Conservation (phyloP, 352 stramenopile species). For the Pelagophyceae sp. region DNA sequence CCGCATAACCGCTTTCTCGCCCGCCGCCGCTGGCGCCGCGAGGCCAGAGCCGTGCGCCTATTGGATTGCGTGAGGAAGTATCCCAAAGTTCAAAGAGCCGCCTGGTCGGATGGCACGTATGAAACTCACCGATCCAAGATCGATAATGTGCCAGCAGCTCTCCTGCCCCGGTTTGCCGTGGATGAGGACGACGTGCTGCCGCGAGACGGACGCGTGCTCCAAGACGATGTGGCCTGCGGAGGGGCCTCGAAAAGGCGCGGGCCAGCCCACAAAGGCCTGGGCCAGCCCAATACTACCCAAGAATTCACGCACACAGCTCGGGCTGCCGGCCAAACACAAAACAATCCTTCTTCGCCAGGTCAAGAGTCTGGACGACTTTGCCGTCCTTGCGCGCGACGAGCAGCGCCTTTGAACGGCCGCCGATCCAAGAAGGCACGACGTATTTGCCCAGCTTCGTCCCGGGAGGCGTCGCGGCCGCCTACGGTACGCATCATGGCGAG, state of each 20-base stretch:
- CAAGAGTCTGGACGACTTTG: constrained; percentile 8
- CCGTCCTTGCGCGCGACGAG: constrained; percentile 3
- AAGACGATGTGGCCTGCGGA: background rate
- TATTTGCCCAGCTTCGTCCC: constrained; percentile 9
- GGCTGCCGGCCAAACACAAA: constrained; percentile 1
- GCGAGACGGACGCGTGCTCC: constrained; percentile 15
- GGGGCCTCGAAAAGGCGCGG: too few species aligned
- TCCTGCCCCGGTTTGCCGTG: background rate
- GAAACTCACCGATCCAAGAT: constrained; percentile 8
- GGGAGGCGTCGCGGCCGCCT: background rate
- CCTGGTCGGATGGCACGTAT: too few species aligned
- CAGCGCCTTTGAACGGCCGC: background rate
- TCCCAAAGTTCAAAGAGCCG: too few species aligned
- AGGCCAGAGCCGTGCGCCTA: background rate
- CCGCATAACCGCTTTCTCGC: background rate
- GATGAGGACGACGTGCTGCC: constrained; percentile 15
- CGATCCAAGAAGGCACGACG: background rate
- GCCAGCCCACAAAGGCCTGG: too few species aligned
- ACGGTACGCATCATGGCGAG: background rate
- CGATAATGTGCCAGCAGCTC: background rate
- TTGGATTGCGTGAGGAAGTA: too few species aligned
- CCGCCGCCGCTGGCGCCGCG: background rate
- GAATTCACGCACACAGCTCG: too few species aligned
- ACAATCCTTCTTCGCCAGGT: background rate
- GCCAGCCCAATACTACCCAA: too few species aligned